Percentiles rank a stretch among this genome's conserved stretches.
These are phyloP conservation scores for Globisporangium okanoganense DNA, from an alignment of 352 stramenopile genomes.

Conservation along the genomic window DNA sequence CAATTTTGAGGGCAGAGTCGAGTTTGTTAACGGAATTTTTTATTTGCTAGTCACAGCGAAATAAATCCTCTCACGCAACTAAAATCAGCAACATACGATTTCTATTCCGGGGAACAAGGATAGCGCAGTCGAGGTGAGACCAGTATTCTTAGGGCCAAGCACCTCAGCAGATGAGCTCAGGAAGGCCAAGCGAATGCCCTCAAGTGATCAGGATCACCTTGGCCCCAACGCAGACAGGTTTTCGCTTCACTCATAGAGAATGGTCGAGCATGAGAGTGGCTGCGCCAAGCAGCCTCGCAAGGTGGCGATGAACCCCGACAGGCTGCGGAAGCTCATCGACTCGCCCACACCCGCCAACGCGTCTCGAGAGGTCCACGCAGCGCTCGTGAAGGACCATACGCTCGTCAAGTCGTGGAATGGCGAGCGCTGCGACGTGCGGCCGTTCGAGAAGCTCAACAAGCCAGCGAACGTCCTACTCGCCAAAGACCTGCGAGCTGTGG, in stretches of 20 bases:
- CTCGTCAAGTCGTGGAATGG: slow-evolving; percentile 51
- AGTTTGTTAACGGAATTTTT: not conserved
- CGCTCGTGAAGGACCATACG: slow-evolving; percentile 39
- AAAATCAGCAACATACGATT: not conserved
- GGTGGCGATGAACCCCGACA: slow-evolving; percentile 45
- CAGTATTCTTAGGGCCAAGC: not conserved
- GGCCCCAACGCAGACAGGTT: too few species aligned
- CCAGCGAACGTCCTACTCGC: slow-evolving; percentile 28
- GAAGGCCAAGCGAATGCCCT: not conserved
- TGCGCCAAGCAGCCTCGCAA: slow-evolving; percentile 23
- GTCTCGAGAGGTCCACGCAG: slow-evolving; percentile 26
- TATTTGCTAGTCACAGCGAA: not conserved
- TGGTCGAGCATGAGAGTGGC: slow-evolving; percentile 10
- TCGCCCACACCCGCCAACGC: slow-evolving; percentile 39
- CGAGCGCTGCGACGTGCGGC: slow-evolving; percentile 45
- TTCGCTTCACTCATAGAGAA: not conserved
- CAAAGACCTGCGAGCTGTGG: slow-evolving; percentile 31
- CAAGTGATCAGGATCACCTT: too few species aligned
- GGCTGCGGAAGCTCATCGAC: slow-evolving; percentile 62
- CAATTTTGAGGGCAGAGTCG: not conserved
- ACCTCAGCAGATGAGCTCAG: not conserved
- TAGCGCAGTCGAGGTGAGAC: not conserved
- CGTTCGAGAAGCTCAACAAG: slow-evolving; percentile 39
- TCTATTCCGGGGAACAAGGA: not conserved
- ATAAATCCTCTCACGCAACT: not conserved